Evolutionary conservation across 192 early-diverging fungal genomes (phyloP).

Genomic region (Coemansia sp.): DNA sequence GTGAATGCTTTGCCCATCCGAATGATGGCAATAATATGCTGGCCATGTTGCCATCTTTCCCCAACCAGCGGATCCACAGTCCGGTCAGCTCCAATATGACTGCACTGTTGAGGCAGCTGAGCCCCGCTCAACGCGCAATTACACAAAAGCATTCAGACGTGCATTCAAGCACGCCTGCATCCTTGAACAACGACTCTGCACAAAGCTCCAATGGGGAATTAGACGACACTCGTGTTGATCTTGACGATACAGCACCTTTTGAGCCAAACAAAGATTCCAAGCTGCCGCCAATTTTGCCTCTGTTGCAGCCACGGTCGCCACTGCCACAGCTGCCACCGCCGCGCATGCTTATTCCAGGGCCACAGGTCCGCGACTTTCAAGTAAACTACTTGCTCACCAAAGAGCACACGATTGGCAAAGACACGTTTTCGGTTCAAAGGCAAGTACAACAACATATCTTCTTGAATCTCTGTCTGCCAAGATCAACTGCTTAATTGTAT

Average conservation of each 20-base stretch:
- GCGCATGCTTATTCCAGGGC: conserved; percentile 1
- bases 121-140: neutral
- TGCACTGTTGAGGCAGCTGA: neutral
- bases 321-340: conserved; percentile 7
- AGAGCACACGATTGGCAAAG: no score
- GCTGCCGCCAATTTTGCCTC: conserved; percentile 4
- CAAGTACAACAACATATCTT: neutral
- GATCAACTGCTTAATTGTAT: no score
- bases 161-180: neutral
- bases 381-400: neutral
- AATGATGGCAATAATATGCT: neutral
- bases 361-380: neutral
- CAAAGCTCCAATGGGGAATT: conserved; percentile 13
- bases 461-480: no score
- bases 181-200: neutral
- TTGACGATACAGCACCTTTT: neutral
- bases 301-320: conserved; percentile 6
- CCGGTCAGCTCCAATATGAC: conserved; percentile 1
- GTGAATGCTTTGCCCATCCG: neutral
- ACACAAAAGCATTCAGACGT: neutral
- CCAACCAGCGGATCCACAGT: neutral
- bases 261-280: neutral
- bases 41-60: neutral
- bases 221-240: conserved; percentile 32
- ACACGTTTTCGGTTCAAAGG: conserved; percentile 8